Conservation (phyloP, 2,329 filamentous ascomycete species). For the Xylariomycetidae sp. region DNA sequence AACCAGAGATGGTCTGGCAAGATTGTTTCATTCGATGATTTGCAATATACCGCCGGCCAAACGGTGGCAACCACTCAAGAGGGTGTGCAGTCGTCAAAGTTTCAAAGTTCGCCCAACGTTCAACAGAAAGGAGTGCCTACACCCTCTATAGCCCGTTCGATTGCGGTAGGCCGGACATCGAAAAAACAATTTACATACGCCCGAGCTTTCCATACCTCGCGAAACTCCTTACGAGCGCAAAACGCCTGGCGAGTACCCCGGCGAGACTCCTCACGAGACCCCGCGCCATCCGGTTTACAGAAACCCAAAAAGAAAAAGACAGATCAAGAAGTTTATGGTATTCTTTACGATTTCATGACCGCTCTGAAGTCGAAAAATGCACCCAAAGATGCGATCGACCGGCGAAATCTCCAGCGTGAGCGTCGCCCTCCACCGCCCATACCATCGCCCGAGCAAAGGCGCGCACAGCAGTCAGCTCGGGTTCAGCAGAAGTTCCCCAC, state of each 20-base stretch:
- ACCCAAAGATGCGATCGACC: slow-evolving; percentile 7
- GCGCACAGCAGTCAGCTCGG: background rate
- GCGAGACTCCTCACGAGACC: background rate
- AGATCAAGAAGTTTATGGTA: slow-evolving; percentile 8
- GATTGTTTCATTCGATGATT: slow-evolving; percentile 30
- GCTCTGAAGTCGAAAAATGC: slow-evolving; percentile 6
- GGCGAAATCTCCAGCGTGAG: slow-evolving; percentile 10
- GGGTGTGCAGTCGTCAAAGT: too few relatives aligned
- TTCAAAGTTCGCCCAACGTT: too few relatives aligned
- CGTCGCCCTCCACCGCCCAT: background rate
- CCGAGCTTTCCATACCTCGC: slow-evolving; percentile 9
- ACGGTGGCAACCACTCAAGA: too few relatives aligned
- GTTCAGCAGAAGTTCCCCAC: slow-evolving; percentile 8
- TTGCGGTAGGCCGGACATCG: too few relatives aligned
- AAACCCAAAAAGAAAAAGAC: too few relatives aligned
- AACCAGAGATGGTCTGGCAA: slow-evolving; percentile 33
- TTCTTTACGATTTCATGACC: slow-evolving; percentile 15
- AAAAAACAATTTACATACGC: too few relatives aligned
- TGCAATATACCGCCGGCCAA: slow-evolving; percentile 18
- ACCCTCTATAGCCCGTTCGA: too few relatives aligned
- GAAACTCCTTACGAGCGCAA: too few relatives aligned
- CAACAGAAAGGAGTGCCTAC: too few relatives aligned
- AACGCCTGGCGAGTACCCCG: too few relatives aligned
- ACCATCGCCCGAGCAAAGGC: background rate
- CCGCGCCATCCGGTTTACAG: too few relatives aligned